Evolutionary conservation across 2,329 filamentous ascomycete species (phyloP).

Genomic region (Aspergillus terreus): DNA sequence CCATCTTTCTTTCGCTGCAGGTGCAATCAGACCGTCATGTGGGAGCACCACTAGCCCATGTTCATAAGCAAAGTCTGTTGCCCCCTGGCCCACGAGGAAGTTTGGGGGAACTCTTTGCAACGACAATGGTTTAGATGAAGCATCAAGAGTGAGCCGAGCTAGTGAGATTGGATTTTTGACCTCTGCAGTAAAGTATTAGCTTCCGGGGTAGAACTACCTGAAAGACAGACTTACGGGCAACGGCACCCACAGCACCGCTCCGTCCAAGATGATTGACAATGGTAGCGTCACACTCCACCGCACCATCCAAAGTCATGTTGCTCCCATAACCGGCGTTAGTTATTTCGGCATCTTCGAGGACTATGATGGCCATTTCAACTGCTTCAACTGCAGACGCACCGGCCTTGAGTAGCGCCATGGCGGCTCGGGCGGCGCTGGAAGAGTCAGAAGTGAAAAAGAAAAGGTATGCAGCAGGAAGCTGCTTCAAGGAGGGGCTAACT

Average conservation of each 20-base stretch:
- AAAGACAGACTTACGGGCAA: slow-evolving; percentile 63
- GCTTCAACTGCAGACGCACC: slow-evolving; percentile 82
- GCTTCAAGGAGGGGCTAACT: slow-evolving; percentile 30
- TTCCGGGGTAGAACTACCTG: not conserved
- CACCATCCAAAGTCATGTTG: slow-evolving; percentile 85
- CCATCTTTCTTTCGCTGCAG: slow-evolving; percentile 73
- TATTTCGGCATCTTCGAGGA: slow-evolving; percentile 89
- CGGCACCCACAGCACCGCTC: slow-evolving; percentile 89
- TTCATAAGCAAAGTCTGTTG: slow-evolving; percentile 78
- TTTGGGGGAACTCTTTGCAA: slow-evolving; percentile 89
- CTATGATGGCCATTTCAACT: slow-evolving; percentile 80
- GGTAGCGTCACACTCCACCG: slow-evolving; percentile 91
- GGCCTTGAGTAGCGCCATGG: slow-evolving; percentile 73
- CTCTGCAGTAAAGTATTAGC: slow-evolving; percentile 15
- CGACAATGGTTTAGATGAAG: slow-evolving; percentile 71
- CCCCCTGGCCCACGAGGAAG: slow-evolving; percentile 80
- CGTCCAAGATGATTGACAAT: slow-evolving; percentile 87
- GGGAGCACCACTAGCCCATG: slow-evolving; percentile 70
- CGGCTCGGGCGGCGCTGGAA: slow-evolving; percentile 72
- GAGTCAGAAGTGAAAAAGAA: not conserved
- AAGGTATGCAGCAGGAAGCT: not conserved
- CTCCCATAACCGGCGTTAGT: slow-evolving; percentile 97
- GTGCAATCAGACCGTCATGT: slow-evolving; percentile 75
- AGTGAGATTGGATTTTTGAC: slow-evolving; percentile 90
- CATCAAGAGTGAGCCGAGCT: slow-evolving; percentile 77